Evolutionary conservation across 768 basidiomycete species (phyloP), one percentile per base, ranked within the genome.

Genomic region (Boletellus ananas): DNA sequence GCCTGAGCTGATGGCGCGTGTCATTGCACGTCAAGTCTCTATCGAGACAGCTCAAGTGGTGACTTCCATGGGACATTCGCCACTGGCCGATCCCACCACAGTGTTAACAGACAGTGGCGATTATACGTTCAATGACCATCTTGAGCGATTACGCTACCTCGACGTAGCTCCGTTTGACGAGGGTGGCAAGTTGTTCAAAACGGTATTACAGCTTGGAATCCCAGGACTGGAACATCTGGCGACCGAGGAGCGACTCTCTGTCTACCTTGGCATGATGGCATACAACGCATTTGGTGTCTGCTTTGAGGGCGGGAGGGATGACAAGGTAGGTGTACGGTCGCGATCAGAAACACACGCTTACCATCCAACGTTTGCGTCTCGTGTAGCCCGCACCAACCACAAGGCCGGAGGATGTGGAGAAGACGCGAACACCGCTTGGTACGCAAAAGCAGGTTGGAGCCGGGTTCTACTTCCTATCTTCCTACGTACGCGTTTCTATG

Each of bases 231-330:
- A 90, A 56, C 75, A 82, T 48, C 84, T 87, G 49, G 70, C 89
- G 23, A 78, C 79, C 4, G 79, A 81, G 23, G 84, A 87, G 34
- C 74, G 80, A 20, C 79, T 87, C 54, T 71, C 77, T 10, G 73
- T 74, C 16, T 74, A 86, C 42, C 64, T 79, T 35, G 87, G 86
- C 16, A 89, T 82, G 65, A 82, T 92, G 74, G 68, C 74, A 3
- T 91, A 90, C 67, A 92, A 92, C 57, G 75, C 81, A 3, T 87
- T 81, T 59, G 90, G 90, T 49, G 80, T 93, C 43, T 81, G 73
- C 64, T 84, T 74, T 56, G 75, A 71, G 46, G 78, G 74, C 27
- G 89, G 88, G 17, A 74, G 90, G 25, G 78, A 81, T 52, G 80
- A 88, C 60, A 87, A 79, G 78, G 90, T 90, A 40, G 50, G 71